Evolutionary conservation across 106 monocot genomes (phyloP).

Genomic region (Ottelia alismoides): DNA sequence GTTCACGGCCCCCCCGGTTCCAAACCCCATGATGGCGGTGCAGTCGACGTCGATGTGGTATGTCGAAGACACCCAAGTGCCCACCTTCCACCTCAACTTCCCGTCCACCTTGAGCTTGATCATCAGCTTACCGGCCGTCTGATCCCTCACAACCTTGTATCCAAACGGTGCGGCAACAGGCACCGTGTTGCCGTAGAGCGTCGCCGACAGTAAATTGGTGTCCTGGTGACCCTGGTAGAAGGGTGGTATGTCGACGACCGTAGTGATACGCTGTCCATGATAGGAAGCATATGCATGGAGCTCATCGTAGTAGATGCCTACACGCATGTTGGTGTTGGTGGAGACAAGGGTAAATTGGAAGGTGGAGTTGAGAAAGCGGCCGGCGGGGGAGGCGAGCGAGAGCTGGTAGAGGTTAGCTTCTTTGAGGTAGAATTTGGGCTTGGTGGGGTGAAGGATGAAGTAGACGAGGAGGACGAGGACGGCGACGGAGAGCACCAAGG

Average conservation of each 20-base stretch:
- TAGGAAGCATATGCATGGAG: constrained; percentile 41
- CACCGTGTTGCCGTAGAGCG: constrained; percentile 25
- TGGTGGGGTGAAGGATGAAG: constrained; percentile 20
- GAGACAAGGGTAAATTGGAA: constrained; percentile 59
- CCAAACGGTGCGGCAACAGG: constrained; percentile 30
- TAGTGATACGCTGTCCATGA: constrained; percentile 47
- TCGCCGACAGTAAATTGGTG: constrained; percentile 33
- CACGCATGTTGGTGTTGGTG: constrained; percentile 47
- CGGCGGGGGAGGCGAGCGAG: constrained; percentile 19
- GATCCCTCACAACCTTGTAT: constrained; percentile 33
- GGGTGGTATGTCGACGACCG: too few relatives aligned
- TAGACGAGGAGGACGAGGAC: constrained; percentile 24
- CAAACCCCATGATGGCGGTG: constrained; percentile 21
- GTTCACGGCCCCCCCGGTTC: constrained; percentile 9
- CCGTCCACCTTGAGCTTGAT: constrained; percentile 43
- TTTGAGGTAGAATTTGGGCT: constrained; percentile 41
- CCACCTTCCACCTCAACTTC: constrained; percentile 69
- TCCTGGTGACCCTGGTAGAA: constrained; percentile 36
- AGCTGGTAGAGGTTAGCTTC: constrained; percentile 46
- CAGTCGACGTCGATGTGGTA: constrained; percentile 53
- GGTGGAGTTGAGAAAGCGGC: constrained; percentile 32
- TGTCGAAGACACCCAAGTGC: constrained; percentile 46
- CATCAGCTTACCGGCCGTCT: constrained; percentile 26
- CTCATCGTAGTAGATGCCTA: constrained; percentile 45
- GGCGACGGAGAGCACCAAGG: constrained; percentile 28